Evolutionary conservation across 1,284 basidiomycete genomes (phyloP), one percentile per base, ranked within the genome.

Genomic region (Apiotrichum montevideense): DNA sequence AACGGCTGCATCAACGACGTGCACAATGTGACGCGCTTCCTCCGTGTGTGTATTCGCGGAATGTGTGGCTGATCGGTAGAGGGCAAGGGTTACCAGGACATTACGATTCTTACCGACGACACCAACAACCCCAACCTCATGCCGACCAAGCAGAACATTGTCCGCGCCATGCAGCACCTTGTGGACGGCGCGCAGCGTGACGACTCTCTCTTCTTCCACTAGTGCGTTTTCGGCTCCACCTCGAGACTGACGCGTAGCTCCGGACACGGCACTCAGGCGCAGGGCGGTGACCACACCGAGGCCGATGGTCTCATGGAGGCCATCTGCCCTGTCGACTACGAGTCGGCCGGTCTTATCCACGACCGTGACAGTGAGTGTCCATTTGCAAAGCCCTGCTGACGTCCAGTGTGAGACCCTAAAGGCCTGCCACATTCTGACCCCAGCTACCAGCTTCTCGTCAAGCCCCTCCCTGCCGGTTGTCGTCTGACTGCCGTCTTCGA

Each of bases 141-240:
- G 40, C 93, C 93, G 0, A 95, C 90, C 0, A 81, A 79, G 62
- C 80, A 80, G 29, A 96, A 96, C 71, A 95, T 97, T 48, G 85
- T 90, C n/a, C 73, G 79, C 51, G 90, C 85, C 2, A 93, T 94
- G 89, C 81, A 84, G 60, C 95, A 92, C 92, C 83, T 97, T 32
- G 88, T 92, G 7, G 76, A 76, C 6, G 86, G 81, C 62, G 92
- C 91, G 14, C 76, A 79, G 52, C 85, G 88, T 0, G 86, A 95
- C 65, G 93, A 96, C 68, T 85, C 90, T 0, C 79, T 96, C 34
- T 95, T 95, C 81, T 93, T 95, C 83, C 92, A 95, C 69, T 77
- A 75, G 68, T 73, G 35, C 58, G 70, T 64, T 4, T 0, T 4
- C 6, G 21, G 29, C n/a, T 1, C 41, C 14, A 7, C 0, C 35